Base-by-base conservation (phyloP, 768 basidiomycete genomes). In the Boletus patriciae region DNA sequence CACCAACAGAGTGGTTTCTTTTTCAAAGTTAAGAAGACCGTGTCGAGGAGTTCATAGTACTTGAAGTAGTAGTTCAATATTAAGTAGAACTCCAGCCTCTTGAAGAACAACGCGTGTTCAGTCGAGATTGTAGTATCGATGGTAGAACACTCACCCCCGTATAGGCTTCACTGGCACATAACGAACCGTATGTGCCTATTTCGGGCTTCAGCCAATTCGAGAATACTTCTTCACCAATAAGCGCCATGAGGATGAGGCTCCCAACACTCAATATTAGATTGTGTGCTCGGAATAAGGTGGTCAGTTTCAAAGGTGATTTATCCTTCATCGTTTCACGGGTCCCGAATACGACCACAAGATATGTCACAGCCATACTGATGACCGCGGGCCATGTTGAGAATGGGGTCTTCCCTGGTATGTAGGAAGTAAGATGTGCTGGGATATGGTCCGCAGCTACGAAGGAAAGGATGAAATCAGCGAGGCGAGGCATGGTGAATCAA, bases 51-150 rank as follows among this genome's bases (percentile, higher is more conserved):
- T 75, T 98, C 95, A 61, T 95, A 78, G 75, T 96, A 98, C 73
- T 97, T 96, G 83, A 96, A 90, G 75, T 87, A 93, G 77, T 97
- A 98, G 78, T 98, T 98, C 77, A 97, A 77, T 77, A 96, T 94
- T 78, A 98, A 91, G 78, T 90, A 97, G 67, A 93, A 87, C 75
- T 96, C 89, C 75, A 97, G 75, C 67, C 84, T 83, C 93, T 95
- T 66, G 27, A 54, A 43, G 27, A 3, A 52, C 38, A 23, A 19
- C 33, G 12, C 42, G 55, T 46, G 34, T 50, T 46, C n/a, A 50
- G 58, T 42, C 8, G 4, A 47, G 11, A 10, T 31, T 1, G 9
- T 44, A 37, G 23, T 37, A 29, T 25, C 36, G 42, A 27, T 11
- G 4, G 18, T 19, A 40, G 40, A 51, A 45, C 16, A 81, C 88